A percentile compares a stretch with the other conserved stretches of the same genome.
phyloP scores from a whole-genome alignment of 2,329 filamentous ascomycete species.

The Sordariomycetes sp. region DNA sequence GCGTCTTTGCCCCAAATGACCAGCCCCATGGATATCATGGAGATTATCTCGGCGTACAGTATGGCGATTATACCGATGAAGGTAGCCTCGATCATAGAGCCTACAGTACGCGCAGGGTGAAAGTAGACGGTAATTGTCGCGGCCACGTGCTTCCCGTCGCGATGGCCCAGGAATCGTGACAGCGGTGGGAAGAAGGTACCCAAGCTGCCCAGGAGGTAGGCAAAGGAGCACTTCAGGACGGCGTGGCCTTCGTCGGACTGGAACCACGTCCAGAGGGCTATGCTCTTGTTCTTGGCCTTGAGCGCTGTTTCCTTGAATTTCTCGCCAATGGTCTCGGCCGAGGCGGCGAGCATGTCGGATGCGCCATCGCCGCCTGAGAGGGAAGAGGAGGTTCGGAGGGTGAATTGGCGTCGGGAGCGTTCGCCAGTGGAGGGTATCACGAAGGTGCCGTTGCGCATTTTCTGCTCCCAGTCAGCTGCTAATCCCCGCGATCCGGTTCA shows the following conservation, averaged over 20 bases:
- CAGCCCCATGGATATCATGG: constrained; percentile 79
- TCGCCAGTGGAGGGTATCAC: constrained; percentile 82
- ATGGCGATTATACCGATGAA: constrained; percentile 71
- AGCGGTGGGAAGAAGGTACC: constrained; percentile 74
- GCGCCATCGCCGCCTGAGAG: constrained; percentile 15
- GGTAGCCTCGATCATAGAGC: constrained; percentile 82
- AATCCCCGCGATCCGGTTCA: no score
- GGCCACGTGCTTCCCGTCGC: constrained; percentile 89
- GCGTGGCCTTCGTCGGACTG: constrained; percentile 66
- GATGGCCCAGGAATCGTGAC: constrained; percentile 64
- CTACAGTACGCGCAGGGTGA: constrained; percentile 76
- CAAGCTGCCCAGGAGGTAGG: constrained; percentile 78
- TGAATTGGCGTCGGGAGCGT: constrained; percentile 71
- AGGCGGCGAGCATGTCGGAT: constrained; percentile 8
- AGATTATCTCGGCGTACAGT: constrained; percentile 59
- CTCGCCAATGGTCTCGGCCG: constrained; percentile 8
- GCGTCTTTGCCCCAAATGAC: constrained; percentile 68
- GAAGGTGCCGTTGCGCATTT: constrained; percentile 78
- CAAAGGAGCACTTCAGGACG: constrained; percentile 84
- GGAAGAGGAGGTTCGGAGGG: constrained; percentile 48
- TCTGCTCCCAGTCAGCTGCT: no score
- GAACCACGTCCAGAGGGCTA: constrained; percentile 47
- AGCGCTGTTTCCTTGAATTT: constrained; percentile 6
- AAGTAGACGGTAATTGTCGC: constrained; percentile 94
- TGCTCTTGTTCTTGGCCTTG: constrained; percentile 26